phyloP scores from a whole-genome alignment of 106 monocot genomes.

The Vanilla planifolia region DNA sequence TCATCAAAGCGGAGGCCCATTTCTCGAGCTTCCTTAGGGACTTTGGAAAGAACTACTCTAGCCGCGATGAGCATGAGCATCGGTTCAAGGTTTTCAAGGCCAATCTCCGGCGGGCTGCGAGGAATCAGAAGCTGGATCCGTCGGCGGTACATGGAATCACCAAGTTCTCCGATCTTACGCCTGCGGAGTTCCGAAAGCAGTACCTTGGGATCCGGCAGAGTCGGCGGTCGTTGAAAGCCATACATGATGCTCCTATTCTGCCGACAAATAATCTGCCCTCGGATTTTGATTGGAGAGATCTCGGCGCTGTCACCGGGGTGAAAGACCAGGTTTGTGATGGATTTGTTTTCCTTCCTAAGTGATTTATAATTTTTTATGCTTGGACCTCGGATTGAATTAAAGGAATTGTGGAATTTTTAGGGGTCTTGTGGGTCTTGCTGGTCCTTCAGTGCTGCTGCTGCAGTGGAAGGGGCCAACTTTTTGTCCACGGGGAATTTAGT shows the following conservation, averaged over 20 bases:
- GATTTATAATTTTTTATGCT: neutral
- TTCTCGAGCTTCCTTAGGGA: slow-evolving; percentile 10
- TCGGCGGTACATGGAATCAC: slow-evolving; percentile 78
- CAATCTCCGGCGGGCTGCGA: slow-evolving; percentile 31
- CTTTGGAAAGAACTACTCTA: slow-evolving; percentile 12
- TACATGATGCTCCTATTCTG: slow-evolving; percentile 48
- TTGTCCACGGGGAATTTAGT: slow-evolving; percentile 71
- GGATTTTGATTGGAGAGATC: slow-evolving; percentile 91
- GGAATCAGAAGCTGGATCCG: slow-evolving; percentile 80
- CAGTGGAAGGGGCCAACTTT: slow-evolving; percentile 87
- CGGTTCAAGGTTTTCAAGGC: slow-evolving; percentile 15
- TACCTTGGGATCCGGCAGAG: slow-evolving; percentile 45
- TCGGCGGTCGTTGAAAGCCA: slow-evolving; percentile 2
- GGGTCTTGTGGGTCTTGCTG: slow-evolving; percentile 96
- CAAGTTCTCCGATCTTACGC: slow-evolving; percentile 83
- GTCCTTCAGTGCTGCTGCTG: slow-evolving; percentile 87
- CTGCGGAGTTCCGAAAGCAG: slow-evolving; percentile 55
- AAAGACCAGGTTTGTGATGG: slow-evolving; percentile 70
- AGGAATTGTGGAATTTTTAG: slow-evolving; percentile 21
- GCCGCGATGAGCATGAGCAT: slow-evolving; percentile 6
- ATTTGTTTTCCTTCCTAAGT: neutral
- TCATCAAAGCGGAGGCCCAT: slow-evolving; percentile 17
- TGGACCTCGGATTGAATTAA: neutral
- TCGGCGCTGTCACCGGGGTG: slow-evolving; percentile 68
- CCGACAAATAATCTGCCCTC: slow-evolving; percentile 70